phyloP scores from a whole-genome alignment of 1,284 basidiomycete species.

The Trichosporon ovoides region DNA sequence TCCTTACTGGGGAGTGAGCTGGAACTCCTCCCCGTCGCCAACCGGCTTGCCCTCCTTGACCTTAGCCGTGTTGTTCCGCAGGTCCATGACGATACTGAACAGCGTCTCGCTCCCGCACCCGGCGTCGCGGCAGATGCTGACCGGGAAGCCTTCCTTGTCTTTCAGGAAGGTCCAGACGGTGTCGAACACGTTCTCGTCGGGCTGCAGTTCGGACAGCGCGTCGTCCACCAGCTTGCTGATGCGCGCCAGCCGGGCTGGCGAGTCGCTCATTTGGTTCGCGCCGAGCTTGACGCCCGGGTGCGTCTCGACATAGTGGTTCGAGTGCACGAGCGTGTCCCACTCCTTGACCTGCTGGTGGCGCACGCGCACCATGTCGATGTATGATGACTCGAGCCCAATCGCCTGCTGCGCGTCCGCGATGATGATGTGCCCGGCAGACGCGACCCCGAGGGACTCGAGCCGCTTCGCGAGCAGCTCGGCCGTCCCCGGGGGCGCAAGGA shows the following conservation, averaged over 20 bases:
- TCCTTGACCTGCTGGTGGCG: neutral
- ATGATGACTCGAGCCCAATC: constrained; percentile 15
- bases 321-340: constrained; percentile 12
- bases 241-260: constrained; percentile 10
- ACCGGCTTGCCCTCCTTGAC: constrained; percentile 17
- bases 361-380: constrained; percentile 7
- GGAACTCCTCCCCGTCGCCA: constrained; percentile 5
- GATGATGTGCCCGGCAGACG: constrained; percentile 17
- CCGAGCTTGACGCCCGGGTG: constrained; percentile 17
- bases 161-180: constrained; percentile 8
- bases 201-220: neutral
- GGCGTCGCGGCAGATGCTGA: constrained; percentile 16
- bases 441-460: constrained; percentile 12
- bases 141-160: constrained; percentile 14
- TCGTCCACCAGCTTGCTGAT: constrained; percentile 12
- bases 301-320: constrained; percentile 21
- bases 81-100: constrained; percentile 22
- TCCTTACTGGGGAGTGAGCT: constrained; percentile 6
- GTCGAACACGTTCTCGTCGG: neutral
- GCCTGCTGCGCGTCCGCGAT: constrained; percentile 13
- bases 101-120: constrained; percentile 12
- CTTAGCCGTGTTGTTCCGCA: neutral
- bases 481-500: neutral
- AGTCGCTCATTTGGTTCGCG: constrained; percentile 3
- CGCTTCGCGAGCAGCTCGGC: constrained; percentile 2